Evolutionary conservation across 768 basidiomycete species (phyloP).

Genomic region (Dentipellis sp.): DNA sequence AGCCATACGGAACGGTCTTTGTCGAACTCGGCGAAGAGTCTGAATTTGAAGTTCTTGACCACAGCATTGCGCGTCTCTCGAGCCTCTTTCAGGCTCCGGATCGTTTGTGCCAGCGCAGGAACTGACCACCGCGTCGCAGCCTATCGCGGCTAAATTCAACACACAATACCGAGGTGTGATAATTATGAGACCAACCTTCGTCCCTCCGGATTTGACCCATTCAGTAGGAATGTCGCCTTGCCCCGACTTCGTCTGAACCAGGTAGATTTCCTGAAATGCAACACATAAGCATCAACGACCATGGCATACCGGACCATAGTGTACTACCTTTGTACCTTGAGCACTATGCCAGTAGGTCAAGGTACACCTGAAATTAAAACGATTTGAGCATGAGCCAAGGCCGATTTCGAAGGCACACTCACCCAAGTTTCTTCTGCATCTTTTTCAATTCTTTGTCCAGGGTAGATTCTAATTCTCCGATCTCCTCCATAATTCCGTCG

Average conservation of each 20-base stretch:
- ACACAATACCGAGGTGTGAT: neutral
- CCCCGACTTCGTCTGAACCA: constrained; percentile 60
- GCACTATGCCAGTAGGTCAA: constrained; percentile 70
- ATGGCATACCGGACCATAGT: neutral
- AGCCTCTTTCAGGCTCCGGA: constrained; percentile 86
- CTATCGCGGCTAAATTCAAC: constrained; percentile 27
- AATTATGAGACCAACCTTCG: constrained; percentile 48
- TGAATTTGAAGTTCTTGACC: constrained; percentile 76
- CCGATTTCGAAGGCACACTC: constrained; percentile 13
- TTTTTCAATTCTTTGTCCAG: constrained; percentile 61
- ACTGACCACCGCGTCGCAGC: constrained; percentile 70
- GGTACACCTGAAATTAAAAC: constrained; percentile 30
- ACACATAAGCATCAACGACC: neutral
- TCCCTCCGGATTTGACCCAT: constrained; percentile 75
- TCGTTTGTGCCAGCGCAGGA: constrained; percentile 55
- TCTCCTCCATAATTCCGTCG: constrained; percentile 68
- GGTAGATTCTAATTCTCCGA: constrained; percentile 56
- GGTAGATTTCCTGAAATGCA: constrained; percentile 70
- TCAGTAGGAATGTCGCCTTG: constrained; percentile 64
- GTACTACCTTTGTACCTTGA: constrained; percentile 65
- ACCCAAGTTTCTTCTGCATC: constrained; percentile 65
- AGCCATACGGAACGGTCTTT: constrained; percentile 74
- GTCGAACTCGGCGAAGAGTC: constrained; percentile 76
- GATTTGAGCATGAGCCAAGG: constrained; percentile 1
- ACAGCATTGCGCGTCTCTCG: constrained; percentile 76